Evolutionary conservation across 805 yeast species (phyloP).

Genomic region (Alloascoidea africana): DNA sequence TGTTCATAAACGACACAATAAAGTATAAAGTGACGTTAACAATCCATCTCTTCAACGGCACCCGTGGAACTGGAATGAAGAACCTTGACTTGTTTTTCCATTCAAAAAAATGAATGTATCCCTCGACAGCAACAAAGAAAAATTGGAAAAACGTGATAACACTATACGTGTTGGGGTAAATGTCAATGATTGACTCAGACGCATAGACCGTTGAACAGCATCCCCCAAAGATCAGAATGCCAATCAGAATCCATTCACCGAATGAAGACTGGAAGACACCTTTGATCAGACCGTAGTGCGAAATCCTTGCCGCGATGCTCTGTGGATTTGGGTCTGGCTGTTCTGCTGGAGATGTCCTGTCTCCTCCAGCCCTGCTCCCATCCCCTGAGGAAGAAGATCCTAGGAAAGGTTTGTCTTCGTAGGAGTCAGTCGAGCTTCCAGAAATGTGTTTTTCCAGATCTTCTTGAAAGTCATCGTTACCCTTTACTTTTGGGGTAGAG

Average conservation of each 20-base stretch:
- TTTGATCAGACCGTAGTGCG: not conserved
- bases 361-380: too few relatives aligned
- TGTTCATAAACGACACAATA: constrained; percentile 27
- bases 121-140: constrained; percentile 23
- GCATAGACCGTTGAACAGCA: constrained; percentile 45
- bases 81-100: constrained; percentile 9
- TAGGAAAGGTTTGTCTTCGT: too few relatives aligned
- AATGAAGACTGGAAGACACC: not conserved
- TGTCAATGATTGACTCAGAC: constrained; percentile 27
- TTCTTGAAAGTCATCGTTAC: too few relatives aligned
- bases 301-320: not conserved
- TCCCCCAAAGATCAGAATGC: constrained; percentile 31
- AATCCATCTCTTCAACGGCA: constrained; percentile 27
- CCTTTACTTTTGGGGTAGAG: too few relatives aligned
- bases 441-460: too few relatives aligned
- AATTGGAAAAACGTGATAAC: constrained; percentile 32
- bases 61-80: constrained; percentile 14
- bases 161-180: constrained; percentile 21
- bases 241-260: constrained; percentile 4
- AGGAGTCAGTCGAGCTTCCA: too few relatives aligned
- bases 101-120: constrained; percentile 19
- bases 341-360: too few relatives aligned
- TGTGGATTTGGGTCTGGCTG: too few relatives aligned
- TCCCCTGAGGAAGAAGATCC: too few relatives aligned
- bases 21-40: constrained; percentile 27